A percentile compares a stretch with the other conserved stretches of the same genome.
Conservation (phyloP, 1,284 basidiomycete species). For the Leccinum subatratum region DNA sequence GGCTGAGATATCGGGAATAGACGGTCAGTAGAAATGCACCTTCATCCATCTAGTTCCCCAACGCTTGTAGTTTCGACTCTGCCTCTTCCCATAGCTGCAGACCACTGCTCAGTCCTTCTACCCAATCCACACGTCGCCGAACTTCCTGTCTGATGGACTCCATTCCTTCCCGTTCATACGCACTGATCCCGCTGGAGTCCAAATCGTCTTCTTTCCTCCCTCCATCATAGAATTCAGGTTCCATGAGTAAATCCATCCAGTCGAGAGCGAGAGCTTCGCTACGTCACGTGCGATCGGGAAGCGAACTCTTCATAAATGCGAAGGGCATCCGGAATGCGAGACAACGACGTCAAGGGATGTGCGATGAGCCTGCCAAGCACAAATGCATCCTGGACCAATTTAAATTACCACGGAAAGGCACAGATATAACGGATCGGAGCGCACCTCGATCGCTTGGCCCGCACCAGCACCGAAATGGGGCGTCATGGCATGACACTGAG, state of each 20-base stretch:
- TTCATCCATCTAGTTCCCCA: neutral
- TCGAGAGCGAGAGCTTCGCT: conserved; percentile 12
- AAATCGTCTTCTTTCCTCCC: conserved; percentile 8
- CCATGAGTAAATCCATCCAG: conserved; percentile 12
- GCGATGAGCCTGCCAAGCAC: conserved; percentile 34
- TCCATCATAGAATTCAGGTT: conserved; percentile 23
- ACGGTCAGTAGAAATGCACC: neutral
- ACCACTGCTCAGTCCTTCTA: neutral
- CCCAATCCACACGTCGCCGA: neutral
- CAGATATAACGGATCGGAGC: neutral
- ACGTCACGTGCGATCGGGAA: conserved; percentile 20
- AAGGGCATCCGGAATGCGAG: conserved; percentile 23
- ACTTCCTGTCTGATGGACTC: conserved; percentile 10
- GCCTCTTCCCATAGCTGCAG: conserved; percentile 15
- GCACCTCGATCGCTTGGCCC: conserved; percentile 32
- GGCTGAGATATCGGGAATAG: too few species aligned
- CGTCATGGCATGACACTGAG: conserved; percentile 32
- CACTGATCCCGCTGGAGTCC: conserved; percentile 14
- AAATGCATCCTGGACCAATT: conserved; percentile 32
- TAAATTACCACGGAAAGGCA: neutral
- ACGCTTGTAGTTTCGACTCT: neutral
- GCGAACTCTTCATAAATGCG: conserved; percentile 32
- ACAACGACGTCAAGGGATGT: conserved; percentile 20
- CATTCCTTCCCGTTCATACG: conserved; percentile 16
- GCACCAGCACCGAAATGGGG: conserved; percentile 30